A percentile compares a stretch with the other conserved stretches of the same genome.
phyloP scores from a whole-genome alignment of 2,329 filamentous ascomycete species.

The Monosporascus sp. region DNA sequence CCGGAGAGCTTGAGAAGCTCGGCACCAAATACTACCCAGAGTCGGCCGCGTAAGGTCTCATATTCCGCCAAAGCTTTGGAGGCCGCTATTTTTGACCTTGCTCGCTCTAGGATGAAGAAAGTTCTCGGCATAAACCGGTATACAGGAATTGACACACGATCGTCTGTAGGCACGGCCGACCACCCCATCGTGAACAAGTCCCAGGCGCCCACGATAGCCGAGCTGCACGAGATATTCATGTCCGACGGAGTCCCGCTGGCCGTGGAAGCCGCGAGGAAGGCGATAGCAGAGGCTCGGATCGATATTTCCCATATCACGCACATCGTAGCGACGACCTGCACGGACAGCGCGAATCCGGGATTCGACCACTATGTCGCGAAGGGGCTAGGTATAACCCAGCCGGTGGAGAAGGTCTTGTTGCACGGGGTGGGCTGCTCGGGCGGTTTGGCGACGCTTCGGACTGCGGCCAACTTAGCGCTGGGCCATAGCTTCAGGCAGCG shows the following conservation, averaged over 20 bases:
- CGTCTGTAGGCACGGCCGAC: constrained; percentile 55
- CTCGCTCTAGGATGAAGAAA: constrained; percentile 49
- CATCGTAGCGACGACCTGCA: constrained; percentile 63
- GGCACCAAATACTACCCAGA: constrained; percentile 54
- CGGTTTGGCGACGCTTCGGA: constrained; percentile 55
- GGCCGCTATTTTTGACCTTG: not conserved
- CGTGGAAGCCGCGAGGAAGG: constrained; percentile 48
- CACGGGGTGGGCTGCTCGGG: constrained; percentile 64
- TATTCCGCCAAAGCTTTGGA: not conserved
- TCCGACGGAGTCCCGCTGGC: constrained; percentile 54
- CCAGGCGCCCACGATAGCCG: constrained; percentile 46
- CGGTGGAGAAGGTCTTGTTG: constrained; percentile 59
- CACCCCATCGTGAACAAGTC: constrained; percentile 55
- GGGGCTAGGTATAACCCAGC: constrained; percentile 48
- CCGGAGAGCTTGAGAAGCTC: constrained; percentile 46
- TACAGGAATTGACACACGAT: constrained; percentile 59
- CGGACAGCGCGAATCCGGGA: constrained; percentile 63
- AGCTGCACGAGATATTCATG: constrained; percentile 51
- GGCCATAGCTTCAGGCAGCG: constrained; percentile 53
- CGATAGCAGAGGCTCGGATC: constrained; percentile 48
- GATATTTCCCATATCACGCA: constrained; percentile 54
- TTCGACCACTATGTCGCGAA: constrained; percentile 62
- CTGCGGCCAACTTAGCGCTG: constrained; percentile 60
- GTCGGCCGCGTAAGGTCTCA: constrained; percentile 48
- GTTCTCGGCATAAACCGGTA: constrained; percentile 58